These are phyloP conservation scores for Ochromonadaceae sp. DNA, from an alignment of 352 stramenopile genomes.

Conservation along the genomic window DNA sequence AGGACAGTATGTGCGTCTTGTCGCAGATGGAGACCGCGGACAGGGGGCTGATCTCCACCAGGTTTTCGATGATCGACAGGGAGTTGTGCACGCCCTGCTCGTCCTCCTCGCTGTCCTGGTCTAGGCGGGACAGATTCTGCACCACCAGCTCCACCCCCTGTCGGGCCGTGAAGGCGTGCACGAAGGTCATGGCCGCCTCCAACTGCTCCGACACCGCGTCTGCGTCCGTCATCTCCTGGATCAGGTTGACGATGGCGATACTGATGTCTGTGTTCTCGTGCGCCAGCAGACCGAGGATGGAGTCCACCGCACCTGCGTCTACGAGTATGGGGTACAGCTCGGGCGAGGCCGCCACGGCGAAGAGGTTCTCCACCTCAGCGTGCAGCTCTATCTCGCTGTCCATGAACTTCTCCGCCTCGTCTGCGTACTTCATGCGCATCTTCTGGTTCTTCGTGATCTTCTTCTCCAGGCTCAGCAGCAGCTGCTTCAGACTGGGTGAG, in stretches of 20 bases:
- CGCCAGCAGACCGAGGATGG: slow-evolving; percentile 51
- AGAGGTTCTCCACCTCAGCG: slow-evolving; percentile 36
- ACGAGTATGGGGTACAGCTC: slow-evolving; percentile 44
- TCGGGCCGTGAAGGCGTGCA: slow-evolving; percentile 43
- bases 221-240: slow-evolving; percentile 51
- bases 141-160: slow-evolving; percentile 38
- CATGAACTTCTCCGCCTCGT: slow-evolving; percentile 57
- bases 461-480: slow-evolving; percentile 48
- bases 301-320: slow-evolving; percentile 43
- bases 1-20: slow-evolving; percentile 40
- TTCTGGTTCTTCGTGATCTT: slow-evolving; percentile 53
- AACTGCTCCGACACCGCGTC: slow-evolving; percentile 40
- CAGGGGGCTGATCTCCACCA: slow-evolving; percentile 44
- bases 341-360: slow-evolving; percentile 42
- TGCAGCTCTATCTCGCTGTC: slow-evolving; percentile 54
- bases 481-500: slow-evolving; percentile 51
- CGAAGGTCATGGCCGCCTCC: slow-evolving; percentile 34
- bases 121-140: slow-evolving; percentile 33
- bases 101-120: slow-evolving; percentile 38
- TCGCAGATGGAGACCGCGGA: slow-evolving; percentile 37
- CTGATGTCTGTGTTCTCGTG: slow-evolving; percentile 56
- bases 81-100: slow-evolving; percentile 48
- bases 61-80: slow-evolving; percentile 56
- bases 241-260: slow-evolving; percentile 32
- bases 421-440: slow-evolving; percentile 50